Conservation (phyloP, 2,329 filamentous ascomycete genomes). For the Fusarium setosum region DNA sequence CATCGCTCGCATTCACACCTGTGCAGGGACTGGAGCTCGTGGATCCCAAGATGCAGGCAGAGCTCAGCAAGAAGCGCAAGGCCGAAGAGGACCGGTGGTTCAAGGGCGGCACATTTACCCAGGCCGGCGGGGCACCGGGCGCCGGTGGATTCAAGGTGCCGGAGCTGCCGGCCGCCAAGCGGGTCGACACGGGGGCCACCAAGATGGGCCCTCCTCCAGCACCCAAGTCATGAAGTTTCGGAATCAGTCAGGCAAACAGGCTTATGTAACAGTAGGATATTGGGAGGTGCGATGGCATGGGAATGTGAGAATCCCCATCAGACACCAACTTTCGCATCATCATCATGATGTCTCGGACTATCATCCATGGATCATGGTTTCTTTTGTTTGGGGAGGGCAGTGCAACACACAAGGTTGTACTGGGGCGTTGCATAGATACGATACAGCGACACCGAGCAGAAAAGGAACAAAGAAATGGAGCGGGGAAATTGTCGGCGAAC, state of each 20-base stretch:
- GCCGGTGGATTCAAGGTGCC: constrained; percentile 85
- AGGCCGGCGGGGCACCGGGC: constrained; percentile 70
- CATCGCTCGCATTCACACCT: constrained; percentile 91
- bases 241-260: neutral
- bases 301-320: constrained; percentile 26
- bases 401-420: neutral
- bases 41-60: constrained; percentile 89
- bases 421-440: neutral
- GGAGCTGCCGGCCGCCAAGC: constrained; percentile 78
- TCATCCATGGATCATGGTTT: constrained; percentile 16
- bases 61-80: constrained; percentile 89
- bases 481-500: constrained; percentile 31
- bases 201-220: constrained; percentile 51
- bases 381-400: constrained; percentile 7
- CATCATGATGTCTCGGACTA: constrained; percentile 18
- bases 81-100: constrained; percentile 97
- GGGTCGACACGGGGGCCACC: constrained; percentile 57
- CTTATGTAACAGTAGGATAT: neutral
- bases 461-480: neutral
- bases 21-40: constrained; percentile 95
- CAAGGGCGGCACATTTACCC: constrained; percentile 96
- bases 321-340: constrained; percentile 32
- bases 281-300: constrained; percentile 17
- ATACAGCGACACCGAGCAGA: constrained; percentile 13
- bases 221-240: constrained; percentile 33